These are phyloP conservation scores for Boletales sp. DNA, from an alignment of 768 basidiomycete species.

Conservation along the genomic window DNA sequence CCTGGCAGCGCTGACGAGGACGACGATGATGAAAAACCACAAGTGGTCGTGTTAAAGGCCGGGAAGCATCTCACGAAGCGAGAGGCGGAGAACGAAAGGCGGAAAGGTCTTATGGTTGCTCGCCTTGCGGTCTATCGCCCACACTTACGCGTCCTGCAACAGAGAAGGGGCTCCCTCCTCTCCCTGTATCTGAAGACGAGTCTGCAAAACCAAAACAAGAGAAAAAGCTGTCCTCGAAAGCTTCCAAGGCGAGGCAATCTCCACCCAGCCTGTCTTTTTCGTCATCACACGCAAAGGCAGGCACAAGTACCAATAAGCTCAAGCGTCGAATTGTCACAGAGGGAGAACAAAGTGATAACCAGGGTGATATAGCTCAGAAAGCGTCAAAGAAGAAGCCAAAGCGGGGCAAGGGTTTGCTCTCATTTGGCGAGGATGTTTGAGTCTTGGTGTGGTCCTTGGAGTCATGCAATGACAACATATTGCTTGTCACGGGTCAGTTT, in stretches of 20 bases:
- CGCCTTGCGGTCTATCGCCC: background rate
- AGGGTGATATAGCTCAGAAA: constrained; percentile 19
- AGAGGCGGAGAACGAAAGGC: constrained; percentile 74
- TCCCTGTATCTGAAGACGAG: constrained; percentile 38
- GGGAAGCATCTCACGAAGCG: constrained; percentile 82
- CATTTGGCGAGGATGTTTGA: constrained; percentile 34
- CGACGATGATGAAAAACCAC: constrained; percentile 75
- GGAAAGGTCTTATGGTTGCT: constrained; percentile 52
- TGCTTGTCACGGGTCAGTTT: constrained; percentile 4
- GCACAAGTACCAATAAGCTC: constrained; percentile 23
- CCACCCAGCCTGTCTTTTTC: constrained; percentile 38
- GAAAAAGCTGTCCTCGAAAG: constrained; percentile 14
- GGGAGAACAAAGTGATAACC: constrained; percentile 26
- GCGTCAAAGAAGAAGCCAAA: constrained; percentile 55
- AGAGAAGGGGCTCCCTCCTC: constrained; percentile 62
- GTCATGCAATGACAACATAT: background rate
- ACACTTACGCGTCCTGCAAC: constrained; percentile 2
- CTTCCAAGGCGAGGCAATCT: constrained; percentile 22
- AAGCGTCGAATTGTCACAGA: constrained; percentile 37
- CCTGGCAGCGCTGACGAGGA: constrained; percentile 75
- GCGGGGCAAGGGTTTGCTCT: constrained; percentile 40
- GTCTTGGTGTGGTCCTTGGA: background rate
- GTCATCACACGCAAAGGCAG: constrained; percentile 28
- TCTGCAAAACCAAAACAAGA: constrained; percentile 24
- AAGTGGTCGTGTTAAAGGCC: constrained; percentile 83